A percentile compares a stretch with the other conserved stretches of the same genome.
Conservation (phyloP, 2,329 filamentous ascomycete genomes). For the Achaetomium macrosporum region DNA sequence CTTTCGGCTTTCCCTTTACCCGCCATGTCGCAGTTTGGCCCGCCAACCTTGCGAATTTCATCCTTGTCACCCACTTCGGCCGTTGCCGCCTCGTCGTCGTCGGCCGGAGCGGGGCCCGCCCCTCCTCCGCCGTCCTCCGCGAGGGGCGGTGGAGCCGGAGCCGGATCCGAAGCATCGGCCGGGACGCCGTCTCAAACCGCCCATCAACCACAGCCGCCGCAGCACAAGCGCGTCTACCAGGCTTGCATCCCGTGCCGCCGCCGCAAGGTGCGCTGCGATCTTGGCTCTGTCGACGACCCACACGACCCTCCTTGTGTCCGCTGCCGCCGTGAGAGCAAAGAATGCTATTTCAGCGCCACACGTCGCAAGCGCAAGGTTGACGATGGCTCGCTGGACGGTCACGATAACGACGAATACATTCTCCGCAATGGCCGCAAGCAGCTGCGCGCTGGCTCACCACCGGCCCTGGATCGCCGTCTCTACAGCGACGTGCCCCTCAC, state of each 20-base stretch:
- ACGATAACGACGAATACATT: conserved; percentile 58
- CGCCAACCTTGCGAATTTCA: conserved; percentile 20
- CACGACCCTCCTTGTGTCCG: conserved; percentile 90
- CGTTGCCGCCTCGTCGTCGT: conserved; percentile 19
- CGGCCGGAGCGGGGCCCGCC: conserved; percentile 17
- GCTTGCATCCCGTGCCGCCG: conserved; percentile 58
- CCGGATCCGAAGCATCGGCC: conserved; percentile 16
- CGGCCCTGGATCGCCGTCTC: conserved; percentile 38
- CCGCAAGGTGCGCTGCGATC: conserved; percentile 57
- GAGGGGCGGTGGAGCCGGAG: conserved; percentile 14
- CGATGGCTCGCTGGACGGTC: conserved; percentile 38
- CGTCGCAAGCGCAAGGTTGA: conserved; percentile 78
- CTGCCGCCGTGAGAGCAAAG: conserved; percentile 89
- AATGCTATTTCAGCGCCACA: conserved; percentile 95
- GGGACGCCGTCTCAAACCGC: conserved; percentile 11
- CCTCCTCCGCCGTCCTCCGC: conserved; percentile 13
- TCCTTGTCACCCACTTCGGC: conserved; percentile 23
- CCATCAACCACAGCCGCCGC: conserved; percentile 23
- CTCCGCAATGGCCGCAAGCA: conserved; percentile 69
- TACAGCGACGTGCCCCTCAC: conserved; percentile 56
- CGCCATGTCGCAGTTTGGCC: conserved; percentile 25
- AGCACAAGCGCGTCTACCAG: conserved; percentile 59
- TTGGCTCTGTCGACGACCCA: conserved; percentile 81
- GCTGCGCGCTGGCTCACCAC: conserved; percentile 42
- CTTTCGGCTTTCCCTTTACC: conserved; percentile 4